Conservation (phyloP, 805 yeast genomes). For the Schizosaccharomyces lindneri region DNA sequence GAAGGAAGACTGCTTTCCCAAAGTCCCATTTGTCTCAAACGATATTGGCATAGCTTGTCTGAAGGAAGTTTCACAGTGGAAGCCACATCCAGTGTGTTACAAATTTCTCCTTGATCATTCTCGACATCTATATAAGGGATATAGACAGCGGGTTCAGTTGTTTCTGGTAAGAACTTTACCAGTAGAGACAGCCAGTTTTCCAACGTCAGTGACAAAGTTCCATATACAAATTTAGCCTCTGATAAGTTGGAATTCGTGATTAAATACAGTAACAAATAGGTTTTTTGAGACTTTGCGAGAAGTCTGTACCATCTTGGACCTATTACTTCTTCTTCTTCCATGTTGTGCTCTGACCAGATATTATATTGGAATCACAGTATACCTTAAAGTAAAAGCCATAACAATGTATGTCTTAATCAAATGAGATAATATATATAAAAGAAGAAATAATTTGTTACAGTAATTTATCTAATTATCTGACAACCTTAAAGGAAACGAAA, state of each 20-base stretch:
- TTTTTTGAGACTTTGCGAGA: too few relatives aligned
- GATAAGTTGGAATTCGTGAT: neutral
- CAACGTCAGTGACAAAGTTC: neutral
- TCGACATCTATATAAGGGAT: neutral
- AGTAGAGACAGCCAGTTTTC: neutral
- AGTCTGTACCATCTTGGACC: too few relatives aligned
- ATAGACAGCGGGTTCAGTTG: neutral
- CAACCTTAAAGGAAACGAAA: too few relatives aligned
- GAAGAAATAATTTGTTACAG: too few relatives aligned
- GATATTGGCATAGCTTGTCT: neutral
- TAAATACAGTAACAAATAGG: too few relatives aligned
- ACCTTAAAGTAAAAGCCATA: too few relatives aligned
- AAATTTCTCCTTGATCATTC: neutral
- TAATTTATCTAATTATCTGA: too few relatives aligned
- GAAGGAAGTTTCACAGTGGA: neutral
- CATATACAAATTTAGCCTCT: neutral
- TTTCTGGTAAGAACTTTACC: neutral
- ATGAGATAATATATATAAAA: too few relatives aligned
- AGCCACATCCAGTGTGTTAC: neutral
- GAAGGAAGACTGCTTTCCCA: neutral
- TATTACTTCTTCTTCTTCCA: too few relatives aligned
- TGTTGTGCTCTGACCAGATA: too few relatives aligned
- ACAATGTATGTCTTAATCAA: too few relatives aligned
- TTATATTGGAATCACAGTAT: too few relatives aligned
- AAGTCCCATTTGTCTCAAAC: neutral